Base-by-base conservation (phyloP, 2,329 filamentous ascomycete species). In the Botrytis deweyae region DNA sequence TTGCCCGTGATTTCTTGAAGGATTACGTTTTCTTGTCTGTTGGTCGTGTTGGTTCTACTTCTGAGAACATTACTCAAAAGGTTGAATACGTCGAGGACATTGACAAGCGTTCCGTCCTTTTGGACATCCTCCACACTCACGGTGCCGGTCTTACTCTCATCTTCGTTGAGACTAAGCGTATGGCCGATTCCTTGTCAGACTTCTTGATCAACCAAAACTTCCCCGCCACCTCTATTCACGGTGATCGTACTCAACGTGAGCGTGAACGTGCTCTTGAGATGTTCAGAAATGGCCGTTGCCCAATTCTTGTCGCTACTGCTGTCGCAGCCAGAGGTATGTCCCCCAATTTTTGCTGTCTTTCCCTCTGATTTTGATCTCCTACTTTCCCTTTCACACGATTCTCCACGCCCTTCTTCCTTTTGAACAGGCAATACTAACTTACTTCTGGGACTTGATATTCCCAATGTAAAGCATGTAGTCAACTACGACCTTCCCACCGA, bases 41-140 rank as follows among this genome's bases (percentile, higher is more conserved):
- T 79, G 96, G 95, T 81, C 95, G 96, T 89, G 96, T 98, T 75
- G 96, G 96, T 84, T 98, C 96, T 70, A 98, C 96, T 46, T 98
- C 96, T n/a, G 95, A 98, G 90, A 99, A 98, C 89, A 98, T 99
- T 76, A 98, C 96, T 72, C 96, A 99, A 85, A 97, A 97, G 88
- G 90, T 99, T 73, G 95, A 98, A 86, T 98, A 98, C 80, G 93
- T 98, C 75, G 95, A 98, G 86, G 96, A 98, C 80, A 86, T 90
- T 76, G 96, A 99, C 89, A 99, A 99, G 91, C 94, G 95, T 83
- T 98, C 96, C 73, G 95, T 98, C 77, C 90, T 99, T 67, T 90
- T 99, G 75, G 96, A 99, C 81, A 98, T 99, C 78, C 91, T 99
- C 72, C 95, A 98, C 88, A 97, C 94, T 61, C 94, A 98, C 80